phyloP scores from a whole-genome alignment of 441 rosid genomes.

The Corymbia calophylla region DNA sequence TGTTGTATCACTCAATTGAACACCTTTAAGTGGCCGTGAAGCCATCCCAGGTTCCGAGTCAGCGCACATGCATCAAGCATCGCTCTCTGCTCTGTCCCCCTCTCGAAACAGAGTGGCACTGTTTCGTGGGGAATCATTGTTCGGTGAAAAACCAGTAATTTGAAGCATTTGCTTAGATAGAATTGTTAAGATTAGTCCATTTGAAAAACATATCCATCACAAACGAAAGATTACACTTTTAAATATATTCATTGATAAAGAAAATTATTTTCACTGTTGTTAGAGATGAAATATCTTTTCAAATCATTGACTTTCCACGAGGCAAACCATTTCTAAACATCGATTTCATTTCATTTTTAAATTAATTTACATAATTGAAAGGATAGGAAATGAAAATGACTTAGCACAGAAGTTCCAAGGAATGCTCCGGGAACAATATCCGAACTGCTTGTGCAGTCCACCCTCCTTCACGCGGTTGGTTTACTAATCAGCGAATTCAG shows the following conservation, averaged over 20 bases:
- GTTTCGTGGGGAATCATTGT: neutral
- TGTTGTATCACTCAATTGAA: neutral
- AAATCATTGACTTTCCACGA: neutral
- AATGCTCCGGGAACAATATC: neutral
- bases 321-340: neutral
- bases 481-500: neutral
- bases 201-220: rapidly evolving
- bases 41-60: neutral
- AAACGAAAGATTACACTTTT: neutral
- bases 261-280: neutral
- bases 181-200: neutral
- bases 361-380: neutral
- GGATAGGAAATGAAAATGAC: neutral
- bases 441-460: neutral
- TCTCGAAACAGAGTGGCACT: no score
- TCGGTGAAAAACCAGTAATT: neutral
- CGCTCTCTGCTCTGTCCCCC: neutral
- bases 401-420: neutral
- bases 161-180: neutral
- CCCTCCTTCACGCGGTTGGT: neutral
- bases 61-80: neutral
- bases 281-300: neutral
- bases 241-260: neutral
- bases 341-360: neutral
- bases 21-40: neutral